phyloP scores from a whole-genome alignment of 1,284 basidiomycete genomes.

The Apiotrichum domesticum region DNA sequence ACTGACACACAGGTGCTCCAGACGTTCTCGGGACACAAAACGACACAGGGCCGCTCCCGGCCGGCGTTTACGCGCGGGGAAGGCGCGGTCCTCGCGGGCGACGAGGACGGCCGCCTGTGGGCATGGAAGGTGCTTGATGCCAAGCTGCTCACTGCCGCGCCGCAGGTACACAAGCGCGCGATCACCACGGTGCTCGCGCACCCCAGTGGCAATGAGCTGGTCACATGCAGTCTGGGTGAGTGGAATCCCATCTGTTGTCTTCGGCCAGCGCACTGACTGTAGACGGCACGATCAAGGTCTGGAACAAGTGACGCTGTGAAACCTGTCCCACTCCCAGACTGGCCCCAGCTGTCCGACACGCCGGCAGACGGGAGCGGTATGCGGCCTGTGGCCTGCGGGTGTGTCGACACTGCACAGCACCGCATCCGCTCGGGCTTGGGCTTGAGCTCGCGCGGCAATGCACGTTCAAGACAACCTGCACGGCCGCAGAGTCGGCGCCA shows the following conservation, averaged over 20 bases:
- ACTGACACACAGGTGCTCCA: conserved; percentile 56
- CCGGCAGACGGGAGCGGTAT: too few species aligned
- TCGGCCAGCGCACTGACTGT: conserved; percentile 1
- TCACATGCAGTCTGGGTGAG: conserved; percentile 71
- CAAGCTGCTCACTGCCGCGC: conserved; percentile 60
- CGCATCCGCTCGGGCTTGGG: too few species aligned
- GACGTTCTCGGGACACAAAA: conserved; percentile 70
- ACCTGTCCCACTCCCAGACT: not conserved
- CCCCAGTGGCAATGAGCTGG: conserved; percentile 70
- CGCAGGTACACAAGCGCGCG: conserved; percentile 66
- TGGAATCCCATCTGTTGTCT: not conserved
- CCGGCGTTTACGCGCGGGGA: conserved; percentile 80
- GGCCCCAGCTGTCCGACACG: not conserved
- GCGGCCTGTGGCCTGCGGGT: too few species aligned
- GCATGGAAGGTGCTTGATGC: conserved; percentile 86
- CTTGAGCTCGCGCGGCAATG: too few species aligned
- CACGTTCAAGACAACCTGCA: too few species aligned
- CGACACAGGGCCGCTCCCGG: conserved; percentile 61
- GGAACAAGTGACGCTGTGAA: conserved; percentile 13
- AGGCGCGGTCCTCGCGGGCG: conserved; percentile 74
- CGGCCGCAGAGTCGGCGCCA: too few species aligned
- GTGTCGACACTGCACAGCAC: too few species aligned
- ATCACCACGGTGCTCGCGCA: conserved; percentile 46
- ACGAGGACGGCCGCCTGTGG: conserved; percentile 82
- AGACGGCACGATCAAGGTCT: conserved; percentile 41